These are phyloP conservation scores for Lipomyces mesembrius DNA, from an alignment of 805 yeast species.

Conservation along the genomic window DNA sequence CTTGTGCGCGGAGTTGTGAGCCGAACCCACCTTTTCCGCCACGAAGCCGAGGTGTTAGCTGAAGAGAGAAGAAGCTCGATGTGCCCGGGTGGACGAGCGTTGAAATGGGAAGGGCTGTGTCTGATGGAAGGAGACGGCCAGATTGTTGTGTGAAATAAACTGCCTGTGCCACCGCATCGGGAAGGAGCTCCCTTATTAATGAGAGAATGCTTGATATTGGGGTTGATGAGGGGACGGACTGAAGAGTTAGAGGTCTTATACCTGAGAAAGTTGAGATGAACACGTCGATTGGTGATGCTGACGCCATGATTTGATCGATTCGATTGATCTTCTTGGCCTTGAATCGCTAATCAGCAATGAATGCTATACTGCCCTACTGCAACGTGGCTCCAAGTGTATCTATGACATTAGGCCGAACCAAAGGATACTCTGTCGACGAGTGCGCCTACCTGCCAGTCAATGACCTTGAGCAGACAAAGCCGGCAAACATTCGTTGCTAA, in stretches of 20 bases:
- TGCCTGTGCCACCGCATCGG: constrained; percentile 12
- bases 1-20: constrained; percentile 50
- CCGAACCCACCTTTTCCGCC: constrained; percentile 64
- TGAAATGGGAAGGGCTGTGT: background rate
- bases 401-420: too few species aligned
- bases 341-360: background rate
- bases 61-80: constrained; percentile 2
- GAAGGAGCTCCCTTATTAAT: constrained; percentile 6
- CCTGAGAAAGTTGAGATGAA: constrained; percentile 16
- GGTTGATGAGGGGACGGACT: background rate
- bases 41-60: constrained; percentile 19
- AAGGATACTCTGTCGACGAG: too few species aligned
- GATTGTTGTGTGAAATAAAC: constrained; percentile 15
- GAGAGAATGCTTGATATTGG: background rate
- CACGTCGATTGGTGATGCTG: constrained; percentile 7
- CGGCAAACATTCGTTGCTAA: too few species aligned
- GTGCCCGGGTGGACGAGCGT: background rate
- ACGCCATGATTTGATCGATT: background rate
- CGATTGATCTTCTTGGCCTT: background rate
- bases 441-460: too few species aligned
- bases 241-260: constrained; percentile 1
- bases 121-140: constrained; percentile 17
- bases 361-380: background rate
- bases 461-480: too few species aligned
- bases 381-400: too few species aligned